Conservation (phyloP, 1,284 basidiomycete species). For the Trametes polyzona region DNA sequence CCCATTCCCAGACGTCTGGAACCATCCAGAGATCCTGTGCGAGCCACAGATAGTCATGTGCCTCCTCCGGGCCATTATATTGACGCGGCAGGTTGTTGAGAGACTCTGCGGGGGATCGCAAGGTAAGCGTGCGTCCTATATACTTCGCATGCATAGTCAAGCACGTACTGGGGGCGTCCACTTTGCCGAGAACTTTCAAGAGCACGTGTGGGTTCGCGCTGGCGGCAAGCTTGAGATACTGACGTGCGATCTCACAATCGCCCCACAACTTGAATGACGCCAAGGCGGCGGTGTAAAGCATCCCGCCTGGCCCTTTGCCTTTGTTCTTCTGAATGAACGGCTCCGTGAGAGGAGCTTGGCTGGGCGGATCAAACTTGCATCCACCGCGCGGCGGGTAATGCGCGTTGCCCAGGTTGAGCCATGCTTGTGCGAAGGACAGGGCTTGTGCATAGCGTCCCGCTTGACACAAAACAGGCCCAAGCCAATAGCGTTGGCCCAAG, state of each 20-base stretch:
- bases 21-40: constrained; percentile 49
- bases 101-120: constrained; percentile 27
- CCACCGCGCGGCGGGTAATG: constrained; percentile 31
- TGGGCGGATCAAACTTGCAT: constrained; percentile 32
- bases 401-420: constrained; percentile 26
- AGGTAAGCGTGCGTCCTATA: neutral
- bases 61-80: constrained; percentile 43
- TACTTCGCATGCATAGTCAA: neutral
- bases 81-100: constrained; percentile 38
- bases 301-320: constrained; percentile 22
- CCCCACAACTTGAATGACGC: constrained; percentile 46
- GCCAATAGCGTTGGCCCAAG: constrained; percentile 38
- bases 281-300: constrained; percentile 44
- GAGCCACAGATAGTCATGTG: constrained; percentile 49
- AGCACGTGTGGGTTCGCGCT: constrained; percentile 41
- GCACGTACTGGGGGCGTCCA: constrained; percentile 41
- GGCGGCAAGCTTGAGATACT: constrained; percentile 43
- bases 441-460: constrained; percentile 34
- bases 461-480: constrained; percentile 37
- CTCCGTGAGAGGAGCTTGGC: constrained; percentile 21
- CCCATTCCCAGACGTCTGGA: constrained; percentile 47
- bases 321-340: constrained; percentile 22
- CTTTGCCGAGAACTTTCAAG: constrained; percentile 42
- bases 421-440: constrained; percentile 38
- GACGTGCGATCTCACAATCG: constrained; percentile 41